Percentiles rank a stretch among this genome's conserved stretches.
These are phyloP conservation scores for Lasiodiplodia gonubiensis DNA, from an alignment of 2,329 filamentous ascomycete species.

Conservation along the genomic window DNA sequence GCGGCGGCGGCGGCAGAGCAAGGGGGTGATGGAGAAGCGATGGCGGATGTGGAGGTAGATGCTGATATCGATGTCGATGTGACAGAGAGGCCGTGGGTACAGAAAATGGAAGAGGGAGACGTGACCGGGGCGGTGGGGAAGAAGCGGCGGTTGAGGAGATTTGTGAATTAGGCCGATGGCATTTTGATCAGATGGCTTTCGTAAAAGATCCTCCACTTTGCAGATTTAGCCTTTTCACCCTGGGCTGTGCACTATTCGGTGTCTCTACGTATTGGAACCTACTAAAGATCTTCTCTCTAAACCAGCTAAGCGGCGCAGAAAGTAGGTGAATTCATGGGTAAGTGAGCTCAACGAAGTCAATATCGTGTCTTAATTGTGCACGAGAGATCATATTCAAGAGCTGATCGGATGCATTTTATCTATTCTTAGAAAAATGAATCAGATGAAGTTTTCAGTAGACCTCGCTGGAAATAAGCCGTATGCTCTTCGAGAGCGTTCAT, in stretches of 20 bases:
- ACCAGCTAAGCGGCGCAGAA: background rate
- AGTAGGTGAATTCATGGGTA: background rate
- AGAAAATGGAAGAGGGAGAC: slow-evolving; percentile 15
- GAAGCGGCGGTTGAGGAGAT: slow-evolving; percentile 27
- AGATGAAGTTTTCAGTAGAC: background rate
- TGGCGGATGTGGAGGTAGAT: background rate
- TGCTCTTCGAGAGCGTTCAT: background rate
- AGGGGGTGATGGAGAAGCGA: background rate
- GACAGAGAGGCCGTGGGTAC: slow-evolving; percentile 18
- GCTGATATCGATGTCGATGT: slow-evolving; percentile 3
- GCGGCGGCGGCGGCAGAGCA: background rate
- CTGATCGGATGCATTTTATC: background rate
- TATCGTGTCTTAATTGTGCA: background rate
- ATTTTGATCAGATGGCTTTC: too few relatives aligned
- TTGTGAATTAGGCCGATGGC: slow-evolving; percentile 5
- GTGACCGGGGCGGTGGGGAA: slow-evolving; percentile 4
- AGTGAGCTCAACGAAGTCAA: background rate
- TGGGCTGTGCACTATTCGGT: too few relatives aligned
- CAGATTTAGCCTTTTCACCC: too few relatives aligned
- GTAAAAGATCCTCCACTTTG: too few relatives aligned
- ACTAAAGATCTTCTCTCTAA: too few relatives aligned
- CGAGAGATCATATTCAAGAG: background rate
- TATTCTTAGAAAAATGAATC: background rate
- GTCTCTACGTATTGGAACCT: too few relatives aligned
- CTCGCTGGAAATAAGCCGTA: background rate